Base-by-base conservation (phyloP, 164 flowering plant species). In the Santalum album region DNA sequence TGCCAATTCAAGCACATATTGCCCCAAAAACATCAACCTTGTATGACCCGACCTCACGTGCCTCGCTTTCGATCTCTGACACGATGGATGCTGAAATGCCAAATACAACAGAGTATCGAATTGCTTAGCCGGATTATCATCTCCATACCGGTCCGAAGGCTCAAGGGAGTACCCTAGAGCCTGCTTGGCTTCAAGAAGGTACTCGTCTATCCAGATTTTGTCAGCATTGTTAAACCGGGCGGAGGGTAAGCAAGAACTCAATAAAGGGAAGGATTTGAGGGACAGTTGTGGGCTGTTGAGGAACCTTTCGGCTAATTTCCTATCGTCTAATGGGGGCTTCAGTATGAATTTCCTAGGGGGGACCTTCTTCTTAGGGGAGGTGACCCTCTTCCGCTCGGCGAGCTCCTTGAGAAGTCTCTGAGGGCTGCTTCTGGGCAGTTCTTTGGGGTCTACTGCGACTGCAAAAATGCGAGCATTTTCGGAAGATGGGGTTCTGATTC, bases 161-260 rank as follows among this genome's bases (percentile, higher is more conserved):
- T 89, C 97, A 11, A 94, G 67, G 3, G 97, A 90, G 71, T 94
- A 89, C 24, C 99, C 99, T 1, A 94, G 61, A 1, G 97, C 96
- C 54, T 94, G 99, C 57, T 94, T 94, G 15, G 84, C 99, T 53
- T 94, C 96, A 0, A 92, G 76, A 58, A 92, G 59, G 65, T 83
- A 89, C 80, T 92, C 98, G 43, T 89, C 96, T 3, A 94, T 94
- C 99, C 99, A 94, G 1, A 77, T 73, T 56, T 74, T 72, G 34
- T 94, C 99, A 4, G 92, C 94, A 69, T 77, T 79, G 78, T 87
- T 89, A 9, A 94, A 69, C 22, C 80, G 72, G 14, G 84, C 61
- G 1, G 79, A 72, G 0, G 99, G 99, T 49, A 89, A 64, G 63
- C 99, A 92, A 51, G 99, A 92, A 50, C 96, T 87, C 60, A 89